These are phyloP conservation scores for Draba incana DNA, from an alignment of 345 rosid species.

Conservation along the genomic window DNA sequence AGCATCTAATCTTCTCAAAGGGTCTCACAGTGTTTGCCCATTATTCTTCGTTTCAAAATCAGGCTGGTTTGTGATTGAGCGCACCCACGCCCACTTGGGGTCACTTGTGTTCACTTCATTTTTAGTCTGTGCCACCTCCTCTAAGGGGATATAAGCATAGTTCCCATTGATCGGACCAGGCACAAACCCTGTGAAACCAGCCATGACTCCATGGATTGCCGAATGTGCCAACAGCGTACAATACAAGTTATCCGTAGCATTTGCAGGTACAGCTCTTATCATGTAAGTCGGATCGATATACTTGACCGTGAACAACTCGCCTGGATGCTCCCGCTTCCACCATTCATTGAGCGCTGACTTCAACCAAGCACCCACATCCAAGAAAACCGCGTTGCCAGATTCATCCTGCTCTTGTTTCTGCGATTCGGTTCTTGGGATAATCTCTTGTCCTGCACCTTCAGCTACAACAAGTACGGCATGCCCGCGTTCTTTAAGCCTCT, in stretches of 20 bases:
- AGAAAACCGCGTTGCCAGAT: conserved; percentile 75
- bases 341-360: conserved; percentile 72
- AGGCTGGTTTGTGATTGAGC: conserved; percentile 83
- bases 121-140: conserved; percentile 69
- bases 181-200: conserved; percentile 85
- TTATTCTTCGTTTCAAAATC: conserved; percentile 51
- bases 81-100: conserved; percentile 95
- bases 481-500: conserved; percentile 56
- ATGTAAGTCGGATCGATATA: conserved; percentile 92
- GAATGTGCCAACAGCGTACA: conserved; percentile 92
- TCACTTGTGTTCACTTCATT: conserved; percentile 66
- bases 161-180: conserved; percentile 84
- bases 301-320: conserved; percentile 74
- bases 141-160: conserved; percentile 81
- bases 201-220: conserved; percentile 90
- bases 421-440: conserved; percentile 66
- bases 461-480: conserved; percentile 86
- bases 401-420: conserved; percentile 81
- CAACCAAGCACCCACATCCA: conserved; percentile 84
- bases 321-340: conserved; percentile 73
- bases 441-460: conserved; percentile 89
- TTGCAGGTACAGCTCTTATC: conserved; percentile 91
- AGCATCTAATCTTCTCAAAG: conserved; percentile 13
- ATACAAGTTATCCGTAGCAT: conserved; percentile 74
- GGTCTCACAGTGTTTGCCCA: conserved; percentile 8